phyloP scores from a whole-genome alignment of 139 green algal species.

The Zygnema circumcarinatum region DNA sequence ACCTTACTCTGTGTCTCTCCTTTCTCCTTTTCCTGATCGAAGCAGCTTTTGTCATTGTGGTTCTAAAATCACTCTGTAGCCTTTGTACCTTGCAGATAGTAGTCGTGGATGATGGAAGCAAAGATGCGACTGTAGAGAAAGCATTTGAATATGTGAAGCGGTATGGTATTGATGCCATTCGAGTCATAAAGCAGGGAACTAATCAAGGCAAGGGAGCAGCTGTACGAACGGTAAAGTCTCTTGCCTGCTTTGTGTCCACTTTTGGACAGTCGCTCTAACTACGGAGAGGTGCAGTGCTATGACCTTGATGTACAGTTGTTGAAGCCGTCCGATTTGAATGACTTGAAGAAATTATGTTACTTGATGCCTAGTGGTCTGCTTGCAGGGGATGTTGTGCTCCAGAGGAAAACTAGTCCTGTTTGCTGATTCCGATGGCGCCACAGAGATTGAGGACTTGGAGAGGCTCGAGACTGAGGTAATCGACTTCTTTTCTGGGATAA shows the following conservation, averaged over 20 bases:
- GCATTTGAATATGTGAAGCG: conserved; percentile 72
- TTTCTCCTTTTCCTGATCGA: no score
- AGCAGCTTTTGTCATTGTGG: no score
- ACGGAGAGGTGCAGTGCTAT: neutral
- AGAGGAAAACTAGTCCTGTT: conserved; percentile 84
- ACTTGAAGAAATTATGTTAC: no score
- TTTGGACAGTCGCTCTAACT: neutral
- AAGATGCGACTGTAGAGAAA: conserved; percentile 75
- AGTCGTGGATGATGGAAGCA: conserved; percentile 95
- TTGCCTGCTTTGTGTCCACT: no score
- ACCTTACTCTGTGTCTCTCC: no score
- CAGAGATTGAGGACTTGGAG: conserved; percentile 83
- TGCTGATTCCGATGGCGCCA: conserved; percentile 90
- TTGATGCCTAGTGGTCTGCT: no score
- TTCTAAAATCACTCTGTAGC: no score
- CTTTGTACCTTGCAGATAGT: conserved; percentile 82
- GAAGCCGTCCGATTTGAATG: no score
- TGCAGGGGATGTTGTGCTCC: conserved; percentile 75
- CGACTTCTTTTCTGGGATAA: neutral
- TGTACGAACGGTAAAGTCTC: conserved; percentile 47
- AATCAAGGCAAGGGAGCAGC: conserved; percentile 85
- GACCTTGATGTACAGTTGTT: no score
- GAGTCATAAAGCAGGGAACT: conserved; percentile 75
- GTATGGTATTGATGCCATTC: conserved; percentile 75
- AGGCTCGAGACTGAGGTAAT: conserved; percentile 74